Percentiles rank a stretch among this genome's conserved stretches.
Conservation (phyloP, 2,329 filamentous ascomycete genomes). For the Xylariaceae sp. region DNA sequence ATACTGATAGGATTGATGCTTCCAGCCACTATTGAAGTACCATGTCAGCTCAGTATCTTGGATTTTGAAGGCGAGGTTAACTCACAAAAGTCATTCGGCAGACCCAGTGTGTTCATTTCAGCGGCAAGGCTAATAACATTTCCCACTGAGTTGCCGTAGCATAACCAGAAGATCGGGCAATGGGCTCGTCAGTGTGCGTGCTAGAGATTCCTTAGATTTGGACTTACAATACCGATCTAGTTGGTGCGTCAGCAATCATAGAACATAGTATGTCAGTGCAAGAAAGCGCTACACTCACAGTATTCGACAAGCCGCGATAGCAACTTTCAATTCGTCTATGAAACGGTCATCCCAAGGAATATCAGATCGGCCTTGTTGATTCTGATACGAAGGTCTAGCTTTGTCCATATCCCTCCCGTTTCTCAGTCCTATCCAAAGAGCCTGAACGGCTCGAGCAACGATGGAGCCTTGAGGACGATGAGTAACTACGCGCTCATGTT, state of each 20-base stretch:
- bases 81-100: constrained; percentile 65
- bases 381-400: constrained; percentile 28
- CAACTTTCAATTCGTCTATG: constrained; percentile 67
- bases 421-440: background rate
- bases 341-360: constrained; percentile 67
- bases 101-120: constrained; percentile 57
- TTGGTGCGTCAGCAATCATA: background rate
- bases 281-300: background rate
- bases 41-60: background rate
- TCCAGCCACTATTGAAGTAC: background rate
- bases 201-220: background rate
- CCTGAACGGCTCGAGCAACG: constrained; percentile 52
- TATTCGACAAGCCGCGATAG: constrained; percentile 61
- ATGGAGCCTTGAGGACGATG: constrained; percentile 58
- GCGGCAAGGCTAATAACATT: constrained; percentile 63
- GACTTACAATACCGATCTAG: background rate
- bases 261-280: background rate
- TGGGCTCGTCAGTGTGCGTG: background rate
- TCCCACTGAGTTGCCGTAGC: constrained; percentile 65
- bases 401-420: background rate
- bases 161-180: constrained; percentile 63
- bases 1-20: background rate
- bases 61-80: background rate
- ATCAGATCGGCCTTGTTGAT: constrained; percentile 21
- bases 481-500: background rate